Evolutionary conservation across 2,329 filamentous ascomycete genomes (phyloP).

Genomic region (Nemania sp.): DNA sequence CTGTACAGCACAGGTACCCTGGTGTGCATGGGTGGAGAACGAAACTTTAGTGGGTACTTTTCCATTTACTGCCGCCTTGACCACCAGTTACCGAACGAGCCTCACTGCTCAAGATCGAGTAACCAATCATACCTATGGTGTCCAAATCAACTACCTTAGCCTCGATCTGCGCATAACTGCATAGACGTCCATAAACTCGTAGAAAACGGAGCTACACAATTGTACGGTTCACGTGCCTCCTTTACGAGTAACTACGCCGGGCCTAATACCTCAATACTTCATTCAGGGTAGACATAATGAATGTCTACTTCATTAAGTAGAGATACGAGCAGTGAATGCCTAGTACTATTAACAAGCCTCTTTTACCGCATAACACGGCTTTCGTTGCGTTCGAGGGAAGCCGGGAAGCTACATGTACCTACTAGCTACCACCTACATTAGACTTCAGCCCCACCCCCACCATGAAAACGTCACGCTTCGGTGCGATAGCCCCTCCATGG

Average conservation of each 20-base stretch:
- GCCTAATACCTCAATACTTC: not conserved
- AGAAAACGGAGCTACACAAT: too few species aligned
- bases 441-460: conserved; percentile 23
- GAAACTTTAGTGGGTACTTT: too few species aligned
- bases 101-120: conserved; percentile 8
- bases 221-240: too few species aligned
- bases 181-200: too few species aligned
- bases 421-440: too few species aligned
- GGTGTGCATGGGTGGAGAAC: too few species aligned
- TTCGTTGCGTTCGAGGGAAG: not conserved
- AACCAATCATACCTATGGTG: conserved; percentile 14
- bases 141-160: not conserved
- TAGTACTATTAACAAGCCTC: not conserved
- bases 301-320: too few species aligned
- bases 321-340: too few species aligned
- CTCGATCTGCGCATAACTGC: not conserved
- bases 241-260: too few species aligned
- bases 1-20: too few species aligned
- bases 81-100: conserved; percentile 5
- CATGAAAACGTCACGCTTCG: conserved; percentile 12
- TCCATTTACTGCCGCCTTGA: too few species aligned
- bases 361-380: conserved; percentile 5
- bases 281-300: too few species aligned
- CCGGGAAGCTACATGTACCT: not conserved
- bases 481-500: conserved; percentile 23